Evolutionary conservation across 176 grass and related monocot species (phyloP).

Genomic region (Oryza meyeriana): DNA sequence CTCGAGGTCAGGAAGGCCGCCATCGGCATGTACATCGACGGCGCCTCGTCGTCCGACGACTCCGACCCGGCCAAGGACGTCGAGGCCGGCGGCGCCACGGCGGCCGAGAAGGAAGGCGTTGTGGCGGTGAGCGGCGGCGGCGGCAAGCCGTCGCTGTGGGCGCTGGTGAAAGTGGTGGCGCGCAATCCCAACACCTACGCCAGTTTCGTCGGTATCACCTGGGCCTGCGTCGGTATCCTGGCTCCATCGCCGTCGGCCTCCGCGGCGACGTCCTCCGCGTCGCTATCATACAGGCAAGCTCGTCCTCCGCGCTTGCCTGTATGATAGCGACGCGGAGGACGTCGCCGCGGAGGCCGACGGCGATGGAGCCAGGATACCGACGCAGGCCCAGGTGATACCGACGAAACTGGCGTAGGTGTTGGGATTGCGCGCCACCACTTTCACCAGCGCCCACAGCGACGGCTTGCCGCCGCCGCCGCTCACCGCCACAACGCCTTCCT

Average conservation of each 20-base stretch:
- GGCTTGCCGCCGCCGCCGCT: conserved; percentile 29
- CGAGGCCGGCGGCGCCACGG: conserved; percentile 1
- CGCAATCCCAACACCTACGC: conserved; percentile 81
- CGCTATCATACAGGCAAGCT: too few species aligned
- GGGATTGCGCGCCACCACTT: conserved; percentile 73
- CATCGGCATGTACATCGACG: conserved; percentile 38
- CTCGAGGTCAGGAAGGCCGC: conserved; percentile 80
- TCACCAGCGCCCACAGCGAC: conserved; percentile 61
- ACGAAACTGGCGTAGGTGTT: conserved; percentile 84
- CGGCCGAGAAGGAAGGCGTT: background rate
- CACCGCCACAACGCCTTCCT: background rate
- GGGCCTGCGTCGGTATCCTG: conserved; percentile 66
- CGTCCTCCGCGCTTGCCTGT: too few species aligned
- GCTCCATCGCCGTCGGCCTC: too few species aligned
- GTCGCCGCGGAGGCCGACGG: too few species aligned
- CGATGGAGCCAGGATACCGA: too few species aligned
- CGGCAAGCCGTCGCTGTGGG: conserved; percentile 54
- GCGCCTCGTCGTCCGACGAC: background rate
- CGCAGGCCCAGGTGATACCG: conserved; percentile 75
- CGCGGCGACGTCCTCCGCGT: too few species aligned
- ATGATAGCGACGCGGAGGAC: too few species aligned
- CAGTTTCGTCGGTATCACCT: conserved; percentile 78
- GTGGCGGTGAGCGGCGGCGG: background rate
- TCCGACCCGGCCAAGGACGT: conserved; percentile 12
- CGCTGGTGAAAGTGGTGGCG: conserved; percentile 72